Conservation (phyloP, 108 stramenopile genomes). For the Nitzschia sp. region DNA sequence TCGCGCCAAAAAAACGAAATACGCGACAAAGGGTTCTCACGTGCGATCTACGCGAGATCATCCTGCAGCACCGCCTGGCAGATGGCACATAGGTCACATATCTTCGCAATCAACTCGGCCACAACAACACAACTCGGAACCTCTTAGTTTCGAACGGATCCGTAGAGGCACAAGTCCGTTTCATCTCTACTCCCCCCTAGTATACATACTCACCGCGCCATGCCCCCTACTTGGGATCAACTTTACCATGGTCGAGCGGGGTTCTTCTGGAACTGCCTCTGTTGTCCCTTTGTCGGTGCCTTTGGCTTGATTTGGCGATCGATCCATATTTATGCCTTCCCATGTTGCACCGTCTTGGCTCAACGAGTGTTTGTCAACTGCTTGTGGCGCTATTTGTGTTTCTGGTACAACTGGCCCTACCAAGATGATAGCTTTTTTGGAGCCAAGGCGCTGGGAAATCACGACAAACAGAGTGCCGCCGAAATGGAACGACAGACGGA, state of each 20-base stretch:
- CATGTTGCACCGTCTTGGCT: slow-evolving; percentile 37
- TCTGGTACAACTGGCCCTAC: slow-evolving; percentile 39
- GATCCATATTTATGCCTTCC: slow-evolving; percentile 35
- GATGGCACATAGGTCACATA: too few relatives aligned
- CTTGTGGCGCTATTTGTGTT: slow-evolving; percentile 38
- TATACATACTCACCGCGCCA: too few relatives aligned
- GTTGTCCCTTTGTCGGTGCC: slow-evolving; percentile 43
- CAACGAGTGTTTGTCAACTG: slow-evolving; percentile 34
- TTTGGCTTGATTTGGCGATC: slow-evolving; percentile 40
- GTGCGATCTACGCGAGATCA: too few relatives aligned
- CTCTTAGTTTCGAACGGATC: too few relatives aligned
- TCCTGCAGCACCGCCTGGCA: too few relatives aligned
- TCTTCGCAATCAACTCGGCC: too few relatives aligned
- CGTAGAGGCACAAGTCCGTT: too few relatives aligned
- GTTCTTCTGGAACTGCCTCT: slow-evolving; percentile 30
- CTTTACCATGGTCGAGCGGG: slow-evolving; percentile 26
- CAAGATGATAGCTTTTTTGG: slow-evolving; percentile 49
- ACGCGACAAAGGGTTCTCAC: too few relatives aligned
- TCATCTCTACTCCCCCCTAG: too few relatives aligned
- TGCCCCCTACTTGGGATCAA: slow-evolving; percentile 13
- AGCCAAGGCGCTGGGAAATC: slow-evolving; percentile 41
- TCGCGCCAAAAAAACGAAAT: too few relatives aligned
- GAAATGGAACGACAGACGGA: slow-evolving; percentile 34
- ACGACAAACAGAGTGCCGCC: slow-evolving; percentile 6
- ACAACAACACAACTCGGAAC: too few relatives aligned